A percentile compares a stretch with the other conserved stretches of the same genome.
phyloP scores from a whole-genome alignment of 139 green algal genomes.

The Gonium pectorale region DNA sequence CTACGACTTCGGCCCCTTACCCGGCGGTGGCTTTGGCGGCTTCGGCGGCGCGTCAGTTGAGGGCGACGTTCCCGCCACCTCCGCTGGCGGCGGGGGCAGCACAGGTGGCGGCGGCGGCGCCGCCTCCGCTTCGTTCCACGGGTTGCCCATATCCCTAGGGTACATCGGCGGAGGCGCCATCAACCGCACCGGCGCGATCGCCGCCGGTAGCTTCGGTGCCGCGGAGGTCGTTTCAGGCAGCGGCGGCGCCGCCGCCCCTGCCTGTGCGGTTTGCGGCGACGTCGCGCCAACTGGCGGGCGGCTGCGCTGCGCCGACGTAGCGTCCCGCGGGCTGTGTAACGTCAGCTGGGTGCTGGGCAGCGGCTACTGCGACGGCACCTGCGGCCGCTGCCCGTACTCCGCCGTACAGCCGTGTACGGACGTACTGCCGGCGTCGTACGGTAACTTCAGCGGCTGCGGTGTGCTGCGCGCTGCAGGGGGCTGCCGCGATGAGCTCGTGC shows the following conservation, averaged over 20 bases:
- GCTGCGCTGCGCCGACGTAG: neutral
- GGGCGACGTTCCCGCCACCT: too few relatives aligned
- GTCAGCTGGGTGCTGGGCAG: neutral
- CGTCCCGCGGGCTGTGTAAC: neutral
- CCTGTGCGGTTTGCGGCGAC: neutral
- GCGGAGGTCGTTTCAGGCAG: too few relatives aligned
- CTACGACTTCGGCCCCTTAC: neutral
- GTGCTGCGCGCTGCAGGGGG: neutral
- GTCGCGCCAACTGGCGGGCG: neutral
- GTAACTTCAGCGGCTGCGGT: neutral
- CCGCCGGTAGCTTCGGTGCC: too few relatives aligned
- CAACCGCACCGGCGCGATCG: neutral
- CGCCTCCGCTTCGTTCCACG: neutral
- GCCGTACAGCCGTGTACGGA: neutral
- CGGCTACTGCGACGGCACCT: constrained; percentile 6
- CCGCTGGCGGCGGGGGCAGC: neutral
- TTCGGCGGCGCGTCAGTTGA: neutral
- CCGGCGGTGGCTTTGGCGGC: neutral
- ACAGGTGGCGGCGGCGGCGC: neutral
- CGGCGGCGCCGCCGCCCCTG: neutral
- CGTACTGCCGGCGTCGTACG: neutral
- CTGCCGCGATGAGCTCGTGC: neutral
- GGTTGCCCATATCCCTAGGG: neutral
- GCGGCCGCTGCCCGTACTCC: constrained; percentile 2
- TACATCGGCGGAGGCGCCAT: neutral